These are phyloP conservation scores for Nicotiana rustica DNA, from an alignment of 305 asterid species.

Conservation along the genomic window DNA sequence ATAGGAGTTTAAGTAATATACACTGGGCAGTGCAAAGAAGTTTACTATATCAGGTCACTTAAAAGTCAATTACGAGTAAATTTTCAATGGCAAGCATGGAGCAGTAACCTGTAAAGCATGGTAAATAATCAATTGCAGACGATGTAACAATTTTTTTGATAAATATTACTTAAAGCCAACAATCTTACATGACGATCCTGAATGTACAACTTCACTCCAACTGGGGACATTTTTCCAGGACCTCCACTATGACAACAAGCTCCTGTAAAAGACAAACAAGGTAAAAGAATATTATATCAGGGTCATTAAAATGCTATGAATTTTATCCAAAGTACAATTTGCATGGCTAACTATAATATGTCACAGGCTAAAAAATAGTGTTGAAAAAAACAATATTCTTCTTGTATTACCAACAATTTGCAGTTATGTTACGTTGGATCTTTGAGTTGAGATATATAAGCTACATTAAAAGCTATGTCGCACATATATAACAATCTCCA, in stretches of 20 bases:
- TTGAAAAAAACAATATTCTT: background rate
- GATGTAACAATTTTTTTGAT: no score
- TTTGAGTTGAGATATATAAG: background rate
- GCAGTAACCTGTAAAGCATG: no score
- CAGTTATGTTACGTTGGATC: background rate
- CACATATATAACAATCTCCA: background rate
- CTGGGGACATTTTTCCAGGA: conserved; percentile 65
- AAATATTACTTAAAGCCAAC: no score
- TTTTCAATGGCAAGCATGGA: no score
- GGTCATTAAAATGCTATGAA: background rate
- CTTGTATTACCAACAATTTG: conserved; percentile 16
- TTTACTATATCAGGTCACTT: no score
- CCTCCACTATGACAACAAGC: conserved; percentile 39
- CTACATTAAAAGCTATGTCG: background rate
- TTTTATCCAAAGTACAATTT: conserved; percentile 10
- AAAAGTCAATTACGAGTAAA: no score
- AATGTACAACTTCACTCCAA: conserved; percentile 64
- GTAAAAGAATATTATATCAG: background rate
- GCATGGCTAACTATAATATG: background rate
- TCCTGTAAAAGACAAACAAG: conserved; percentile 29
- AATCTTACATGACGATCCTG: conserved; percentile 69
- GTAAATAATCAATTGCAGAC: no score
- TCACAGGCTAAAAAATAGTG: background rate
- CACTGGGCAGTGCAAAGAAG: no score
- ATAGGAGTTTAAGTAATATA: no score